Evolutionary conservation across 1,139 yeast genomes (phyloP), one percentile per base, ranked within the genome.

Genomic region (Scheffersomyces illinoinensis): DNA sequence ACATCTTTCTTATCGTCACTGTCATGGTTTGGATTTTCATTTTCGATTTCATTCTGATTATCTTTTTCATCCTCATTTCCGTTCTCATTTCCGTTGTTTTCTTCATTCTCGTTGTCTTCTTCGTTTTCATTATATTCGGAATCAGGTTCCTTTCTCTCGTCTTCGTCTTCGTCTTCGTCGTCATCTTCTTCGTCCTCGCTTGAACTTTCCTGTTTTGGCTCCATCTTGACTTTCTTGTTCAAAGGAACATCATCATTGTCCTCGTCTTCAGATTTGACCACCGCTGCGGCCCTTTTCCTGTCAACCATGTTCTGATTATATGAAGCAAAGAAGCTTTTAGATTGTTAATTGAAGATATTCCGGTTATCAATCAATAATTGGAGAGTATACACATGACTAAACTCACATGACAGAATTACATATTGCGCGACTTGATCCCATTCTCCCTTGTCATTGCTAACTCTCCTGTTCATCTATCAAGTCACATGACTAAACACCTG

Each of bases 241-340:
- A 74, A 67, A 49, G 77, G 78, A 58, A 69, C 75, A 58, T 76
- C 77, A 60, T 78, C 78, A 50, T 71, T 75, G 53, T 68, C 68
- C 12, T 71, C 78, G 14, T 65, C 70, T 18, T 67, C 71, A 4
- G 66, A 61, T 56, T 63, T 62, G 24, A 33, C 43, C 43, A 67
- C 64, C 6, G 74, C 58, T 47, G 68, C 67, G 19, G 65, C 62
- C 60, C 79, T 66, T 63, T 76, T 76, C 57, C 74, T 71, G 56
- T 76, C 79, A 18, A 70, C 76, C 80, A 76, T 75, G 47, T 8
- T 61, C 50, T 53, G 20, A 46, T 33, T 12, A 1, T 33, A 33
- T 33, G 43, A 33, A 2, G 2, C 17, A 33, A 33, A 33, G 17
- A 3, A 33, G 43, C 4, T 33, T 8, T 3, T 10, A 8, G 14